phyloP scores from a whole-genome alignment of 352 stramenopile genomes.

The Peronospora destructor region DNA sequence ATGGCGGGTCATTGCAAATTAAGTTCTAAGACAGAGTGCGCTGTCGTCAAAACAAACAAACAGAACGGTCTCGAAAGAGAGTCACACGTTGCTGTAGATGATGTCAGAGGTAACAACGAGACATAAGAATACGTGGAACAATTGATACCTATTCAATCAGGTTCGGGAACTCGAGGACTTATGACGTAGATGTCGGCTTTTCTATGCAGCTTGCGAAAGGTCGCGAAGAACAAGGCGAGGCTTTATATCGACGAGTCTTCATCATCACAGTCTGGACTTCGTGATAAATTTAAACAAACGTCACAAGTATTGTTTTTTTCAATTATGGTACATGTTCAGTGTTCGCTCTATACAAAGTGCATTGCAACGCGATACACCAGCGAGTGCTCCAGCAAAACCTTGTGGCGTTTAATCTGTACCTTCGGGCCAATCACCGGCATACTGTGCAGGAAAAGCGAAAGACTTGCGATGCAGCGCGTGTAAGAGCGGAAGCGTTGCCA shows the following conservation, averaged over 20 bases:
- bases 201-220: background rate
- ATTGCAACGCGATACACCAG: slow-evolving; percentile 74
- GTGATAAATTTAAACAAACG: no score
- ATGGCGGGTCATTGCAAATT: slow-evolving; percentile 4
- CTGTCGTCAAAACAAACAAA: no score
- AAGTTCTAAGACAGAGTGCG: background rate
- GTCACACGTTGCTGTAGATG: no score
- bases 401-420: slow-evolving; percentile 71
- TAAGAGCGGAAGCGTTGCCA: slow-evolving; percentile 73
- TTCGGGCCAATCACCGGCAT: slow-evolving; percentile 58
- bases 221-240: background rate
- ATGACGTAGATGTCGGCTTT: background rate
- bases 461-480: slow-evolving; percentile 70
- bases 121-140: background rate
- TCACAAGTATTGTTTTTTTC: no score
- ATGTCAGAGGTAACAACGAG: no score
- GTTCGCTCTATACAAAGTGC: slow-evolving; percentile 59
- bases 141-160: background rate
- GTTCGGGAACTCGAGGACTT: no score
- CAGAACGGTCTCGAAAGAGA: background rate
- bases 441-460: slow-evolving; percentile 76
- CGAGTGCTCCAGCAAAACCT: slow-evolving; percentile 72
- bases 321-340: background rate
- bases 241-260: background rate
- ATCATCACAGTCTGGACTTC: background rate